Base-by-base conservation (phyloP, 2,329 filamentous ascomycete genomes). In the Aspergillus felis region DNA sequence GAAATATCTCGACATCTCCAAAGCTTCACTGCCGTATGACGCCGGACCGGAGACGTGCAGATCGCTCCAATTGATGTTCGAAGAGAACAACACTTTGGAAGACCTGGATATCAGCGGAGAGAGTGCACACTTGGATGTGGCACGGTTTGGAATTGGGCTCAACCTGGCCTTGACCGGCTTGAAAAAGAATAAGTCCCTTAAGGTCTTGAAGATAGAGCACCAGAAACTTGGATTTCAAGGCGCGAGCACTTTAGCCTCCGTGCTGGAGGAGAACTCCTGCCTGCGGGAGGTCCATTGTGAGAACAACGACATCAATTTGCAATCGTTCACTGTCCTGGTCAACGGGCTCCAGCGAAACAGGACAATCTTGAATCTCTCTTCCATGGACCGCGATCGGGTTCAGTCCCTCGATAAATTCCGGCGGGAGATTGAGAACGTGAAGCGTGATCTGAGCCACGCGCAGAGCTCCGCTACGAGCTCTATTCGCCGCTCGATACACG, bases 81-180 rank as follows among this genome's bases (percentile, higher is more conserved):
- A 85, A 35, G 81, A 87, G 53, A 90, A 90, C 59, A 78, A 79
- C n/a, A 85, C 84, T 0, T 74, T 90, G 2, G 79, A 86, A 63
- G 85, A 86, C 68, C 74, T 90, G 12, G 85, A 90, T 68, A 86
- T 90, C 48, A 89, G 87, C 27, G 87, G 87, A 8, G 87, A 90
- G 65, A 85, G 87, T 62, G 87, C 87, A 5, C 83, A 88, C 64
- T 71, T 90, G n/a, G 87, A 90, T 65, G 85, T 85, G 3, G 86
- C 86, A 3, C 82, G 86, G 51, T 84, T 90, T 60, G 87, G 87
- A 17, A 84, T 86, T 55, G 87, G 87, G 2, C 79, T 90, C 58
- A 89, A 88, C 64, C 78, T 84, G 54, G 86, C 87, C 20, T 73
- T 90, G 57, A 80, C 80, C 20, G 87, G 87, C 4, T 72, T 90